Evolutionary conservation across 305 asterid genomes (phyloP).

Genomic region (Solanum hybrid): DNA sequence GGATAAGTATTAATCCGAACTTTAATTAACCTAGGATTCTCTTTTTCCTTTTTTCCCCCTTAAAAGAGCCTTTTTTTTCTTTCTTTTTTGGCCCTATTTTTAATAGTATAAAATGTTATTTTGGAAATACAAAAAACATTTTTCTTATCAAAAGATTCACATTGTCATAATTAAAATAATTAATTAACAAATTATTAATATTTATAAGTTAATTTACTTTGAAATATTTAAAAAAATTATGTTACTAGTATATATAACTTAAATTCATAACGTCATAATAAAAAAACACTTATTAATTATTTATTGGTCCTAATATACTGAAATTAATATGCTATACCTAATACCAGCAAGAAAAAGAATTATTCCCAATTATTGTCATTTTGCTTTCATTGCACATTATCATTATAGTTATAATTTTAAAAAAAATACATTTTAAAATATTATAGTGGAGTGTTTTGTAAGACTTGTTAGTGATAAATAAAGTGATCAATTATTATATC

Average conservation of each 20-base stretch:
- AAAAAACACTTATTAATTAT: neutral
- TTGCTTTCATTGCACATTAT: neutral
- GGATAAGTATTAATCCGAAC: neutral
- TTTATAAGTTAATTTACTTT: neutral
- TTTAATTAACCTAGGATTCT: neutral
- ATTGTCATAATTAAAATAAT: neutral
- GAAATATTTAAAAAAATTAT: neutral
- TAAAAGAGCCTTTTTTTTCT: neutral
- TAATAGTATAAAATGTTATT: neutral
- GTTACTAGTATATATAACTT: neutral
- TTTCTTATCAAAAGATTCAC: neutral
- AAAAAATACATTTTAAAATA: neutral
- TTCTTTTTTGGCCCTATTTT: neutral
- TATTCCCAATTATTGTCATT: neutral
- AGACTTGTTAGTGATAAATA: neutral
- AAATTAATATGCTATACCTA: neutral
- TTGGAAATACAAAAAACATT: neutral
- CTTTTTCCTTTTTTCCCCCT: neutral
- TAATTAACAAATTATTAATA: neutral
- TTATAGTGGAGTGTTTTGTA: neutral
- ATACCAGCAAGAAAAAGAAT: neutral
- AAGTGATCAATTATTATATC: neutral
- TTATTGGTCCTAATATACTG: neutral
- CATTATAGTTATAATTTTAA: neutral
- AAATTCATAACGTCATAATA: neutral